Evolutionary conservation across 169 alveolate genomes (phyloP), one percentile per base, ranked within the genome.

Genomic region (Theileria orientalis): DNA sequence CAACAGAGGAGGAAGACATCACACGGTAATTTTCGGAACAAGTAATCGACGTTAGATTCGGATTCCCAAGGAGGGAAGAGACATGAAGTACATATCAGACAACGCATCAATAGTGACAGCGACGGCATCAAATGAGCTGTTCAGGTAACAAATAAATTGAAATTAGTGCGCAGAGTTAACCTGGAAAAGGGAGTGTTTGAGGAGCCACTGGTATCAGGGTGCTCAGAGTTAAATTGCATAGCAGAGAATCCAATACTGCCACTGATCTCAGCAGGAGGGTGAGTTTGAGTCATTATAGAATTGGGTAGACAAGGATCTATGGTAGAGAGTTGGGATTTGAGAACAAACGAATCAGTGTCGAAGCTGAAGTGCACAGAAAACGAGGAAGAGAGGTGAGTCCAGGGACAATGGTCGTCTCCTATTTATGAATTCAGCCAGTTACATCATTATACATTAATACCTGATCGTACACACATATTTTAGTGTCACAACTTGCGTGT

Each of bases 1-100:
- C 57, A 83, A 89, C 64, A 71, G 90, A 40, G 93, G 92, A 0
- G 93, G 93, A 0, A 69, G 79, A 25, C 86, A 80, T 46, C 68
- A 89, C 49, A 37, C 63, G 11, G 80, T 71, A 66, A 6, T 25
- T 60, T 37, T 9, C 5, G 9, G 44, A 37, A 9, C 9, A 9
- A 37, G 5, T 7, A 37, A 37, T 25, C 16, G n/a, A 13, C 1
- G 62, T 19, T 67, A 84, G 83, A 75, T 89, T 49, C 77, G 93
- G 21, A 75, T 89, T 11, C 93, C 93, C 11, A 89, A 72, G 54
- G 91, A 84, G 35, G 93, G 91, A n/a, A 78, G 91, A 0, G 86
- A 83, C 54, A 61, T 89, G 88, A 76, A 70, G 41, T 89, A 89
- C 56, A 68, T 84, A 25, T 80, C 84, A 19, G 90, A 84, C 32